A percentile compares a stretch with the other conserved stretches of the same genome.
phyloP scores from a whole-genome alignment of 148 eudicot species.

The Limonium bicolor region DNA sequence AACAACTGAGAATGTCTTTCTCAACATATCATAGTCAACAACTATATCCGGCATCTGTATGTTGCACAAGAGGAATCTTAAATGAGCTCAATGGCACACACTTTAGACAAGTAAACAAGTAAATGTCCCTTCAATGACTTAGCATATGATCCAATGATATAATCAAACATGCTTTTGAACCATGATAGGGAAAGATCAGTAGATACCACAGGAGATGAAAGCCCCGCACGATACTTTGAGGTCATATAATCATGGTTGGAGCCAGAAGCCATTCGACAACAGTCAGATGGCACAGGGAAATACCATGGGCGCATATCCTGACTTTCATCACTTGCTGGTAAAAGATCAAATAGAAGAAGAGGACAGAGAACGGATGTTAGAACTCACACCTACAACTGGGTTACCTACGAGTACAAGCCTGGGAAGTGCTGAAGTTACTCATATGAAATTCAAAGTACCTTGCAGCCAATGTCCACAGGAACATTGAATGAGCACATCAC shows the following conservation, averaged over 20 bases:
- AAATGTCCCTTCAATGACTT: neutral
- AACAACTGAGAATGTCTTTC: conserved; percentile 30
- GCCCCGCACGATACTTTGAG: conserved; percentile 58
- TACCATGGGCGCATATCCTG: conserved; percentile 60
- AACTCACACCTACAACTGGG: too few species aligned
- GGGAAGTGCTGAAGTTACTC: neutral
- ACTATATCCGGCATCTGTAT: conserved; percentile 85
- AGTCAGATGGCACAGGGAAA: conserved; percentile 68
- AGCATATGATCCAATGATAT: neutral
- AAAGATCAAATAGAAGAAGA: neutral
- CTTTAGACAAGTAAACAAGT: neutral
- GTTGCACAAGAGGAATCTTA: conserved; percentile 7
- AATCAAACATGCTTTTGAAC: neutral
- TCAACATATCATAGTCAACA: conserved; percentile 75
- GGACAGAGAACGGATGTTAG: too few species aligned
- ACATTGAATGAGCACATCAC: conserved; percentile 52
- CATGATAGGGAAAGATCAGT: neutral
- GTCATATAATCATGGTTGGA: conserved; percentile 72
- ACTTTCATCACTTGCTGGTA: conserved; percentile 42
- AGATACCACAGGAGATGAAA: conserved; percentile 97
- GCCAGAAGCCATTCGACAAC: conserved; percentile 50
- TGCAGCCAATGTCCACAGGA: conserved; percentile 30
- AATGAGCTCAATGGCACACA: too few species aligned
- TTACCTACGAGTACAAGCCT: neutral
- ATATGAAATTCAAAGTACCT: conserved; percentile 25